Conservation (phyloP, 805 yeast species). For the Suhomyces tanzawaensis region DNA sequence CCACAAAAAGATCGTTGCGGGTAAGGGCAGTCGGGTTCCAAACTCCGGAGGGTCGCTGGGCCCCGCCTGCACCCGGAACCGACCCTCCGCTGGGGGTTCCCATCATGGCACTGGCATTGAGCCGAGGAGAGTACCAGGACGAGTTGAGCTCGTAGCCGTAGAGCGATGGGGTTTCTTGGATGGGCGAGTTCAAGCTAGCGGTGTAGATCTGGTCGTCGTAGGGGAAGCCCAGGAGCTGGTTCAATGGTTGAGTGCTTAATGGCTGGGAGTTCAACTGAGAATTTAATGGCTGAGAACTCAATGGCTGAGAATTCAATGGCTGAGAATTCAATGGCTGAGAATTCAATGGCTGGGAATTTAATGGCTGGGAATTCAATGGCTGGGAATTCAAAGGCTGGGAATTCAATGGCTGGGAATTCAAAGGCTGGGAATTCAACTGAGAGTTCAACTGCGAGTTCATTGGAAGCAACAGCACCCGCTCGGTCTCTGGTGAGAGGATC, state of each 20-base stretch:
- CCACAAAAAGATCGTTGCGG: constrained; percentile 10
- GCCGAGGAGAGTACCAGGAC: constrained; percentile 10
- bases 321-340: background rate
- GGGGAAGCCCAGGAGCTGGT: constrained; percentile 15
- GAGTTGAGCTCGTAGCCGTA: constrained; percentile 11
- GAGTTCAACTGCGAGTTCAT: background rate
- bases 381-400: background rate
- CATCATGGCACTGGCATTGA: constrained; percentile 4
- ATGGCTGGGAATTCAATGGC: background rate
- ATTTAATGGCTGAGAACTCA: background rate
- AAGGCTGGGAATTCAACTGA: background rate
- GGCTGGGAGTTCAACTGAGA: constrained; percentile 1
- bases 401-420: background rate
- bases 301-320: background rate
- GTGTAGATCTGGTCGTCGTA: constrained; percentile 19
- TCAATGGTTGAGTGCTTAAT: background rate
- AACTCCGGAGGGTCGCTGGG: constrained; percentile 3
- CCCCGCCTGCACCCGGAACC: background rate
- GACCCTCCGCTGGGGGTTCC: background rate
- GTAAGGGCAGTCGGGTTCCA: constrained; percentile 7
- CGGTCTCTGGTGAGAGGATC: background rate
- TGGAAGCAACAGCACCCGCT: too few species aligned
- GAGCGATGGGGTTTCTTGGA: constrained; percentile 7
- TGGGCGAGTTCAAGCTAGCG: constrained; percentile 8
- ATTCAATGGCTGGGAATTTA: background rate